These are phyloP conservation scores for Saccharomycopsis phalli DNA, from an alignment of 1,139 yeast genomes.

Conservation along the genomic window DNA sequence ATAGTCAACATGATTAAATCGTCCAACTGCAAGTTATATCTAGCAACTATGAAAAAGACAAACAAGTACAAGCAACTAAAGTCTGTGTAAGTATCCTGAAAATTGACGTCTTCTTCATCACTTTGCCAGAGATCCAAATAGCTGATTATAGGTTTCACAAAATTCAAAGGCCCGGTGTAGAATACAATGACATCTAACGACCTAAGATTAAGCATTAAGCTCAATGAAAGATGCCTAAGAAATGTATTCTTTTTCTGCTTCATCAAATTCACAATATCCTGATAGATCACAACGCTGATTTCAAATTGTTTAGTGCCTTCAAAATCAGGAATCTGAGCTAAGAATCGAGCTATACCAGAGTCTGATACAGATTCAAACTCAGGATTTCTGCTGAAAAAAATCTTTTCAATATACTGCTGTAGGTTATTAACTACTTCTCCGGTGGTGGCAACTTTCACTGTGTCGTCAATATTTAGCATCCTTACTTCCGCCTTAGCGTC, in stretches of 20 bases:
- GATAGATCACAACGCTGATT: constrained; percentile 30
- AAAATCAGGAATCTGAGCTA: constrained; percentile 30
- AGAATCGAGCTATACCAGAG: constrained; percentile 38
- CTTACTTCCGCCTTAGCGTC: constrained; percentile 32
- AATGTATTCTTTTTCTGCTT: constrained; percentile 34
- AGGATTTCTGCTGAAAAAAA: constrained; percentile 38
- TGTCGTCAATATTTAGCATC: constrained; percentile 26
- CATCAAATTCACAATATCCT: constrained; percentile 34
- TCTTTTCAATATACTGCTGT: constrained; percentile 26
- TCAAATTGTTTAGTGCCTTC: constrained; percentile 37
- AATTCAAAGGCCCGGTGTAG: constrained; percentile 23
- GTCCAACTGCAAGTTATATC: constrained; percentile 35
- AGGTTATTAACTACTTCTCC: constrained; percentile 25
- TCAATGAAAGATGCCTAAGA: constrained; percentile 41
- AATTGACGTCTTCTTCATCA: constrained; percentile 44
- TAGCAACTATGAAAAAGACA: constrained; percentile 36
- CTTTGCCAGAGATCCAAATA: constrained; percentile 29
- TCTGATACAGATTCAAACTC: constrained; percentile 50
- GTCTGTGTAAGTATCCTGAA: constrained; percentile 62
- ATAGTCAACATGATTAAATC: constrained; percentile 23
- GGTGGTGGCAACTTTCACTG: constrained; percentile 25
- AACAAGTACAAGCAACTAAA: constrained; percentile 53
- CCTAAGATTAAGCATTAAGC: constrained; percentile 34
- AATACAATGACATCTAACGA: constrained; percentile 36
- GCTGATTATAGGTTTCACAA: constrained; percentile 27